These are phyloP conservation scores for Pythium folliculosum DNA, from an alignment of 352 stramenopile genomes.

Conservation along the genomic window DNA sequence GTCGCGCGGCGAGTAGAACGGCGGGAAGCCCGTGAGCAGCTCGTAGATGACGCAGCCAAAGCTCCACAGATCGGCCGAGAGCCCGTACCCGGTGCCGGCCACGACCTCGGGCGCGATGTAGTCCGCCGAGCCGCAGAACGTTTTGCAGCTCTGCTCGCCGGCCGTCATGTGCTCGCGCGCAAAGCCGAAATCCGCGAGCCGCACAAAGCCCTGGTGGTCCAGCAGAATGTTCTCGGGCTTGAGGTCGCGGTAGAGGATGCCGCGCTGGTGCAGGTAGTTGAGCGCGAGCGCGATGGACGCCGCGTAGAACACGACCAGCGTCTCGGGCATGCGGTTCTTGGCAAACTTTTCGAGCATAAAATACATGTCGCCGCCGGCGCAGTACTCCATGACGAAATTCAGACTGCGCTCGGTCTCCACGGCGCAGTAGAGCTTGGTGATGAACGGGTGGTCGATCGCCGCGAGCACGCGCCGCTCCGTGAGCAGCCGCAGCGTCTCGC, in stretches of 20 bases:
- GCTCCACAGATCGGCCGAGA: constrained; percentile 83
- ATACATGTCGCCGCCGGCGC: constrained; percentile 95
- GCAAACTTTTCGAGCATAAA: constrained; percentile 90
- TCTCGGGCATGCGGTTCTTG: constrained; percentile 93
- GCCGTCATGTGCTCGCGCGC: constrained; percentile 52
- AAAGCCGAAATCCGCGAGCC: constrained; percentile 85
- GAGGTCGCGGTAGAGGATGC: constrained; percentile 88
- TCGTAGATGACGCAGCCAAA: constrained; percentile 90
- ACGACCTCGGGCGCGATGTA: constrained; percentile 87
- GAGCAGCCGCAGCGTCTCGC: constrained; percentile 79
- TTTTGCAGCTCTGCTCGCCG: constrained; percentile 68
- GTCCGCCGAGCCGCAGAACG: constrained; percentile 82
- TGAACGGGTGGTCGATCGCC: constrained; percentile 95
- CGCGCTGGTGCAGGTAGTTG: constrained; percentile 77
- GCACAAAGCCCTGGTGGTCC: constrained; percentile 89
- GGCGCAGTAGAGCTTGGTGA: constrained; percentile 95
- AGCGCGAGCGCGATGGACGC: constrained; percentile 96
- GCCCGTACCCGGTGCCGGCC: constrained; percentile 68
- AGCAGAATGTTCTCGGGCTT: constrained; percentile 93
- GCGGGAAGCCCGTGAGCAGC: constrained; percentile 80
- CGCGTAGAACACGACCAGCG: constrained; percentile 95
- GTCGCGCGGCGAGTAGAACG: constrained; percentile 92
- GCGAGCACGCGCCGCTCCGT: constrained; percentile 98
- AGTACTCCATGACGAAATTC: constrained; percentile 99
- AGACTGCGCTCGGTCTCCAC: constrained; percentile 92